These are phyloP conservation scores for Hypoxylon lienhwacheense DNA, from an alignment of 495 filamentous ascomycete genomes.

Conservation along the genomic window DNA sequence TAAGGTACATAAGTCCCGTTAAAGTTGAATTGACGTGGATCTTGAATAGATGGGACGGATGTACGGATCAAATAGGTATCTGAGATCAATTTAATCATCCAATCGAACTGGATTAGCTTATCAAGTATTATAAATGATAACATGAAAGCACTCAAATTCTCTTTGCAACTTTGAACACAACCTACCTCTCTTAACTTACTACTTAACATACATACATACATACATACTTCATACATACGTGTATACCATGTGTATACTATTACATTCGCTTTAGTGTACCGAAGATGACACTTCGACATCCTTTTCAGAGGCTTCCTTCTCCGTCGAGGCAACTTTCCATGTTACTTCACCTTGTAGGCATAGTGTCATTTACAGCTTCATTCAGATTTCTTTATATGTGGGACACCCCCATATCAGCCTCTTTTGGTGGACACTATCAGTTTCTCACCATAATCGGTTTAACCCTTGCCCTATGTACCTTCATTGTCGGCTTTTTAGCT, in stretches of 20 bases:
- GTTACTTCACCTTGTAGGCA: slow-evolving; percentile 68
- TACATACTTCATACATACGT: not conserved
- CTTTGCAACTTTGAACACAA: too few species aligned
- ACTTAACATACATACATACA: too few species aligned
- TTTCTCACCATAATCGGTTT: slow-evolving; percentile 85
- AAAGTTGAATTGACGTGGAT: too few species aligned
- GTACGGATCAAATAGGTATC: too few species aligned
- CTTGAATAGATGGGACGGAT: too few species aligned
- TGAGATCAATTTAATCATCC: too few species aligned
- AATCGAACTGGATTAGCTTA: too few species aligned
- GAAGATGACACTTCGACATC: slow-evolving; percentile 55
- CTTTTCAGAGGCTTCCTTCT: slow-evolving; percentile 69
- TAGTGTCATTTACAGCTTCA: slow-evolving; percentile 67
- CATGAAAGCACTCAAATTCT: too few species aligned
- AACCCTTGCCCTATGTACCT: slow-evolving; percentile 66
- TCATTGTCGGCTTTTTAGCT: slow-evolving; percentile 68
- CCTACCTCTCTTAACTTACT: too few species aligned
- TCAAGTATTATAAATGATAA: too few species aligned
- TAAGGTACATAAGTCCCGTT: too few species aligned
- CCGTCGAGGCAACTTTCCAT: slow-evolving; percentile 72
- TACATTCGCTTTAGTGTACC: not conserved
- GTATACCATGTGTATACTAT: not conserved
- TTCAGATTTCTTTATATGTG: slow-evolving; percentile 59
- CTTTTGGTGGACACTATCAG: slow-evolving; percentile 83
- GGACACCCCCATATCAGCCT: slow-evolving; percentile 58